Conservation (phyloP, 345 rosid genomes). For the Durio zibethinus region DNA sequence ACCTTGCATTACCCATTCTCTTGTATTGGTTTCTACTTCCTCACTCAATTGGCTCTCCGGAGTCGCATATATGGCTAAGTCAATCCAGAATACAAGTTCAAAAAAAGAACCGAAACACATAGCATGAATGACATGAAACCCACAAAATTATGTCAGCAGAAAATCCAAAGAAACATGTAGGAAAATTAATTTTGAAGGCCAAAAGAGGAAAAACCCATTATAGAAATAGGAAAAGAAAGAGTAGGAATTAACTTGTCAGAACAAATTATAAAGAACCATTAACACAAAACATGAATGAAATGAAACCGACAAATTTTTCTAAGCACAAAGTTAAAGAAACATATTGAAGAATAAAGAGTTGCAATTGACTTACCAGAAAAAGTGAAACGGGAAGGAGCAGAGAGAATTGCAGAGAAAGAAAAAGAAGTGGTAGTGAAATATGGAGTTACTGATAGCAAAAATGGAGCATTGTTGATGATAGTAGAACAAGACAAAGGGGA, state of each 20-base stretch:
- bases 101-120: neutral
- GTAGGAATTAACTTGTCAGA: neutral
- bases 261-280: neutral
- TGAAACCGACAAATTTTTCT: neutral
- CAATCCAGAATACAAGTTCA: neutral
- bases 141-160: neutral
- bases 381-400: slow-evolving; percentile 21
- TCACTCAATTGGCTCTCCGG: slow-evolving; percentile 50
- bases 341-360: neutral
- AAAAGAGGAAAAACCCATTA: neutral
- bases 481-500: neutral
- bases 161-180: neutral
- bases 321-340: neutral
- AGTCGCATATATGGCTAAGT: slow-evolving; percentile 42
- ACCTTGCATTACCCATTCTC: slow-evolving; percentile 88
- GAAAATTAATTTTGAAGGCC: neutral
- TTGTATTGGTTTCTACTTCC: slow-evolving; percentile 39
- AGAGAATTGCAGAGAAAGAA: slow-evolving; percentile 3
- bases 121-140: neutral
- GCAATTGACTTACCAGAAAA: slow-evolving; percentile 31
- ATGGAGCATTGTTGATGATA: neutral
- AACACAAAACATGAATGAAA: neutral
- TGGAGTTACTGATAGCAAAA: slow-evolving; percentile 2
- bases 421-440: neutral
- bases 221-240: neutral